phyloP scores from a whole-genome alignment of 352 stramenopile species.

The Phytophthora cactorum region DNA sequence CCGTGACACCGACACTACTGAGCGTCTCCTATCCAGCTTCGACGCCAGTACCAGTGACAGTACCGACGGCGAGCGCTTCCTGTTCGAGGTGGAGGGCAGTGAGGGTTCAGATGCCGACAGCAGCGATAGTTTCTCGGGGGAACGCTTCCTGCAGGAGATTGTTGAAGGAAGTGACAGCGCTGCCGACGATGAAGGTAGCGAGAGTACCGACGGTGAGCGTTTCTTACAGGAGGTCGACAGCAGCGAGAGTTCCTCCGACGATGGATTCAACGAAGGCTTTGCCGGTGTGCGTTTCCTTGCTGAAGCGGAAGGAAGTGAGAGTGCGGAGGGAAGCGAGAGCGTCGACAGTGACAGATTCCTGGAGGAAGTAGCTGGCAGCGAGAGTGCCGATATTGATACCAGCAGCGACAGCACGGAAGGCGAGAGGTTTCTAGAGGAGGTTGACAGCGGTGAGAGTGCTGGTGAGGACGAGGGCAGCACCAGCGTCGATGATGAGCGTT shows the following conservation, averaged over 20 bases:
- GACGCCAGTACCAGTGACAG: constrained; percentile 22
- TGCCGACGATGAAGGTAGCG: background rate
- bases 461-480: constrained; percentile 3
- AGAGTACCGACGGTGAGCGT: constrained; percentile 1
- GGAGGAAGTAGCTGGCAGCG: constrained; percentile 7
- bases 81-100: constrained; percentile 24
- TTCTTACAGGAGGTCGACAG: constrained; percentile 15
- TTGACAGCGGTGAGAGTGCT: constrained; percentile 2
- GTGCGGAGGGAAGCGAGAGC: constrained; percentile 7
- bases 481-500: background rate
- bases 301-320: background rate
- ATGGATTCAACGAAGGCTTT: background rate
- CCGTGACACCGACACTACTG: constrained; percentile 1
- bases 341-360: constrained; percentile 10
- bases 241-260: constrained; percentile 6
- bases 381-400: constrained; percentile 3
- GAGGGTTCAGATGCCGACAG: background rate
- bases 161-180: constrained; percentile 11
- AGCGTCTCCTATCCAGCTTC: constrained; percentile 3
- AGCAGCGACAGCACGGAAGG: constrained; percentile 5
- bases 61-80: constrained; percentile 20
- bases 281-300: constrained; percentile 3
- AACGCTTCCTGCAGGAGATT: constrained; percentile 15
- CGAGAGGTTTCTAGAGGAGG: constrained; percentile 3
- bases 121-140: constrained; percentile 18